phyloP scores from a whole-genome alignment of 208 protist genomes.

The Trypanosoma platydactyli region DNA sequence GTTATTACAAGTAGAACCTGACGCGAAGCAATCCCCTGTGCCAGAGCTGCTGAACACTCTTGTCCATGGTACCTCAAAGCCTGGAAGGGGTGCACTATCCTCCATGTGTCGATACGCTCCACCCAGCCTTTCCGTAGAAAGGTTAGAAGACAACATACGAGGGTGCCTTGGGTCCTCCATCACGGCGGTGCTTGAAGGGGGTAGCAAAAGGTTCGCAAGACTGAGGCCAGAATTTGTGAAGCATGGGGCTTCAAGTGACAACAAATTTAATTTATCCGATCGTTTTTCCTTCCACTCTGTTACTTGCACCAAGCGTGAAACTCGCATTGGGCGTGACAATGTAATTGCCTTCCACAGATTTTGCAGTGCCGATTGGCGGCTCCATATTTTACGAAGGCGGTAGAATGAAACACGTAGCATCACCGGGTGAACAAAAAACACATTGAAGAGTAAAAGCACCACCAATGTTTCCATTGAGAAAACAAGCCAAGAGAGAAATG shows the following conservation, averaged over 20 bases:
- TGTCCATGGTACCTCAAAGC: background rate
- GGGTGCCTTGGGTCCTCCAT: background rate
- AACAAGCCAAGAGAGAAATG: conserved; percentile 31
- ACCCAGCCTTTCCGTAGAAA: background rate
- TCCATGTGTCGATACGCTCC: background rate
- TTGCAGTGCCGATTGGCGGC: background rate
- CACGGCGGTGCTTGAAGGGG: background rate
- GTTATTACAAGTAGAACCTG: background rate
- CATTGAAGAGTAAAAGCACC: conserved; percentile 30
- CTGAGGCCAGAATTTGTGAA: conserved; percentile 18
- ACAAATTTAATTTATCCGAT: background rate
- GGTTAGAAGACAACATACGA: background rate
- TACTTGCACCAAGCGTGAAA: conserved; percentile 40
- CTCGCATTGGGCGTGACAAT: conserved; percentile 36
- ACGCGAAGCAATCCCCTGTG: background rate
- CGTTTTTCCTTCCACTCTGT: background rate
- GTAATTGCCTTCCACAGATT: conserved; percentile 22
- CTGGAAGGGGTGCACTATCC: background rate
- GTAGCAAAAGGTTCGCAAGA: background rate
- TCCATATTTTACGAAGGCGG: conserved; percentile 30
- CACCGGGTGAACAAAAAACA: conserved; percentile 53
- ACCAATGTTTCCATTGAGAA: conserved; percentile 54
- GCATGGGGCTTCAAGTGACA: conserved; percentile 15
- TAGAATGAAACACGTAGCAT: conserved; percentile 39
- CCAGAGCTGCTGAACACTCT: background rate